Base-by-base conservation (phyloP, 805 yeast genomes). In the Starmerella bacillaris region DNA sequence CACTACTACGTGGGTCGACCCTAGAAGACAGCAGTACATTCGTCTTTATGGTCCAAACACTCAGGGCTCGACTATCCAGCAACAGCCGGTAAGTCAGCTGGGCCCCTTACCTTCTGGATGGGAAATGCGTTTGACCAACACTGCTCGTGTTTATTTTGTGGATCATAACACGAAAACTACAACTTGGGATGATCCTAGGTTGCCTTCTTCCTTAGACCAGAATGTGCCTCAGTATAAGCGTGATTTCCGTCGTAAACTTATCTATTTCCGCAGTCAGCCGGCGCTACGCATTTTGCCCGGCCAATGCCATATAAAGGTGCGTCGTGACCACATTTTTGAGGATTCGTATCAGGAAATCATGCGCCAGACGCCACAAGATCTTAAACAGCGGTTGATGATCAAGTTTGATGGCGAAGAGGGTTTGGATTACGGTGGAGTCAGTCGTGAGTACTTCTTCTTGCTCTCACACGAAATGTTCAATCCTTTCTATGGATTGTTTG, bases 1-100 rank as follows among this genome's bases (percentile, higher is more conserved):
- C 57, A 89, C 99, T 1, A 89, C 99, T 3, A 89, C 99, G 9
- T 89, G 99, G 99, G 99, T 89, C 31, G 99, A 89, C 58, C 99
- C 99, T 45, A 72, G 99, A 60, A 74, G 98, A 59, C 98, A 89
- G 60, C 99, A 89, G 62, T 89, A 82, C 58, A 89, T 89, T 49
- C 77, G 95, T 56, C 82, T 92, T 42, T 83, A 78, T 56, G 96
- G 94, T 19, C 63, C 65, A 20, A 59, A 61, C 40, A 84, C 69
- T 59, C 65, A 67, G 42, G 61, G 72, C 50, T 77, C 94, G 4
- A 82, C 94, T 16, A 82, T 86, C 47, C 94, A 84, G 61, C 96
- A 89, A 50, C 98, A 89, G 63, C 94, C 96, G 21, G 94, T 89
- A 9, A 78, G 93, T 30, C 96, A 92, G 54, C 67, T 89, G 57